These are phyloP conservation scores for Globisporangium paddicum DNA, from an alignment of 352 stramenopile species.

Conservation along the genomic window DNA sequence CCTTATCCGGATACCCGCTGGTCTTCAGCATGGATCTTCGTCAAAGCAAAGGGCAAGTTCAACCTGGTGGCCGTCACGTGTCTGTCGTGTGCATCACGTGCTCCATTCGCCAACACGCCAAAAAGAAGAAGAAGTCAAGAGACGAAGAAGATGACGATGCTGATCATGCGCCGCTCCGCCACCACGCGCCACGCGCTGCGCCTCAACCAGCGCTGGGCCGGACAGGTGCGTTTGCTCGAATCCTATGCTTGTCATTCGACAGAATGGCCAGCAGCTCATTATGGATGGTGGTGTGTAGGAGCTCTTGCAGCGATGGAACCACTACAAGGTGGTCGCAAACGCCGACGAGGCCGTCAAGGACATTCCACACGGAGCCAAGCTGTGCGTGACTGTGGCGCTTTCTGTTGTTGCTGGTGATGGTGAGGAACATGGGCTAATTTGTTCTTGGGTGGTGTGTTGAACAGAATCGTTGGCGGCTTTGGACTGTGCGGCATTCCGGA, in stretches of 20 bases:
- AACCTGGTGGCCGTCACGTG: no score
- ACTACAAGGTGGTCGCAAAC: conserved; percentile 64
- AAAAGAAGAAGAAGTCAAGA: no score
- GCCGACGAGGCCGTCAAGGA: conserved; percentile 73
- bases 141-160: not conserved
- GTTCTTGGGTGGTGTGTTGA: not conserved
- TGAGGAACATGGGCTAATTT: no score
- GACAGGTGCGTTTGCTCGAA: conserved; percentile 5
- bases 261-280: not conserved
- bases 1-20: no score
- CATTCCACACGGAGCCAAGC: conserved; percentile 60
- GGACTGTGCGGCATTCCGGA: conserved; percentile 91
- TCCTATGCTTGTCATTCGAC: no score
- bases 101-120: not conserved
- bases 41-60: not conserved
- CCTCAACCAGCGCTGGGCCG: not conserved
- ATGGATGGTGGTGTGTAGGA: not conserved
- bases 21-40: not conserved
- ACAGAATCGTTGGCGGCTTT: conserved; percentile 86
- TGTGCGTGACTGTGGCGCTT: conserved; percentile 31
- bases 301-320: conserved; percentile 19
- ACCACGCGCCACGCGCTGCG: not conserved
- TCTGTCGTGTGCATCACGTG: no score
- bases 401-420: not conserved
- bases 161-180: conserved; percentile 5